Evolutionary conservation across 1,284 basidiomycete species (phyloP), one percentile per base, ranked within the genome.

Genomic region (Leucoagaricus sp.): DNA sequence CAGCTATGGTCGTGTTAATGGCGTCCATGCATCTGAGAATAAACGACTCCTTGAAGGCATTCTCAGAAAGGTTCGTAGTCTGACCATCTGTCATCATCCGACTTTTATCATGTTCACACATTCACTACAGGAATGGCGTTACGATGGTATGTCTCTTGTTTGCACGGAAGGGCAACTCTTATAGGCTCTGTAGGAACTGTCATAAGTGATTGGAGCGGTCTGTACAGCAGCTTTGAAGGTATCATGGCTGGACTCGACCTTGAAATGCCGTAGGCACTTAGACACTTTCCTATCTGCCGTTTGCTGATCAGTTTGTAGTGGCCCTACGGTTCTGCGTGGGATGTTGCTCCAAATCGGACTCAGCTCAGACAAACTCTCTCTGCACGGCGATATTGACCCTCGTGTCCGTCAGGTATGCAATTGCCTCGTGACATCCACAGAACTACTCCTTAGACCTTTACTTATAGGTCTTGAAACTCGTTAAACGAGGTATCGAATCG

Each of bases 241-340:
- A 75, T 85, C 60, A 80, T 80, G 58, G 83, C 84, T 3, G 79
- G 81, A 0, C 64, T 86, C 5, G 83, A 86, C 64, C 71, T 86
- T n/a, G 84, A 86, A 63, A 82, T 85, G 79, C 79, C 79, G 69
- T 74, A 62, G 49, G 70, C 38, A 9, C 38, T 31, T 36, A 23
- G 15, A 36, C 53, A 46, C 10, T 44, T 21, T 10, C 23, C 21
- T 4, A 8, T 17, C n/a, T 26, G n/a, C 13, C 34, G 4, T 47
- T 23, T n/a, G 23, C n/a, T 38, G 38, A 19, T 29, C 5, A 13
- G 34, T 33, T 19, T 45, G 42, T 60, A 79, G 75, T 10, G 75
- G 79, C 1, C 75, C 79, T 7, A 68, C 77, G 1, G 71, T 77
- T 25, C 78, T 80, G 74, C 71, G 78, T 31, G 76, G 78, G n/a